Percentiles rank a stretch among this genome's conserved stretches.
These are phyloP conservation scores for Fusarium coffeatum DNA, from an alignment of 2,329 filamentous ascomycete genomes.

Conservation along the genomic window DNA sequence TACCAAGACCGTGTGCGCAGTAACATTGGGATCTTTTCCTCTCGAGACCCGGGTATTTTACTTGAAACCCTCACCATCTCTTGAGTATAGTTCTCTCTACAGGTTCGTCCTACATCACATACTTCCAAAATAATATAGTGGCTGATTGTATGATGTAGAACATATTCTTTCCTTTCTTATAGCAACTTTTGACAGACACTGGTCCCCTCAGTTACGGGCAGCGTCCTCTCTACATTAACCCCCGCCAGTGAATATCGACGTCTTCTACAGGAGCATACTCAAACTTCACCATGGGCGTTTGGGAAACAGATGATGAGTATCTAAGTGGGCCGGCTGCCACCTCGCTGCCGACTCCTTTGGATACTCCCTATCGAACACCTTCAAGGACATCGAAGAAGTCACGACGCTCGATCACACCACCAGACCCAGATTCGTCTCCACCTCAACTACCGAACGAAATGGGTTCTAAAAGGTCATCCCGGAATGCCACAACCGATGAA, in stretches of 20 bases:
- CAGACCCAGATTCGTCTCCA: conserved; percentile 68
- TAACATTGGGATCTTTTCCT: conserved; percentile 13
- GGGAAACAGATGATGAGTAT: conserved; percentile 74
- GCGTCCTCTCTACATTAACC: neutral
- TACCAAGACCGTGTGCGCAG: conserved; percentile 9
- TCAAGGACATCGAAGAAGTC: conserved; percentile 73
- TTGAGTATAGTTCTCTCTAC: neutral
- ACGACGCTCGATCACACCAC: conserved; percentile 74
- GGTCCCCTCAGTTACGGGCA: neutral
- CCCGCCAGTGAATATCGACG: neutral
- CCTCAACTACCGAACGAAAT: conserved; percentile 59
- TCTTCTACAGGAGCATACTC: neutral
- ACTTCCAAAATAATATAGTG: neutral
- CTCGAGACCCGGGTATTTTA: neutral
- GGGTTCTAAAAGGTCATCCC: conserved; percentile 63
- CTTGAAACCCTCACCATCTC: neutral
- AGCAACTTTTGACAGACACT: neutral
- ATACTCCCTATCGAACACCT: conserved; percentile 78
- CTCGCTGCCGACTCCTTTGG: conserved; percentile 75
- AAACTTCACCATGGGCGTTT: conserved; percentile 61
- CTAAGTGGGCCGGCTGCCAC: conserved; percentile 64
- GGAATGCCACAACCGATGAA: conserved; percentile 73
- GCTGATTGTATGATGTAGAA: neutral
- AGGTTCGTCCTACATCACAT: neutral
- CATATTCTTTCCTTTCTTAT: neutral